These are phyloP conservation scores for Termitomyces bulborhizus DNA, from an alignment of 768 basidiomycete species.

Conservation along the genomic window DNA sequence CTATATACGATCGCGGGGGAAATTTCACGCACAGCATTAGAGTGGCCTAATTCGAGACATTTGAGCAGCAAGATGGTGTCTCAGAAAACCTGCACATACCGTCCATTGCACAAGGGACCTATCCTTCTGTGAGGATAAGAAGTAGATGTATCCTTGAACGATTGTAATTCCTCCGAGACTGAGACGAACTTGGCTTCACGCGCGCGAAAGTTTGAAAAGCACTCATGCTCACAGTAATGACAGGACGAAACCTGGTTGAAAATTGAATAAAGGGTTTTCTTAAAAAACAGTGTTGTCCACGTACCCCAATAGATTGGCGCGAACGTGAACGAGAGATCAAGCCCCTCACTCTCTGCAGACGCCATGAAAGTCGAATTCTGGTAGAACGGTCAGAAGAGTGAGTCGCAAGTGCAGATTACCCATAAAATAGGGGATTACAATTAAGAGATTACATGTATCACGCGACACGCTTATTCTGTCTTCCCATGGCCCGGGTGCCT, in stretches of 20 bases:
- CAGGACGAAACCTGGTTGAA: conserved; percentile 18
- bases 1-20: not conserved
- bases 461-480: not conserved
- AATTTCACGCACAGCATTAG: conserved; percentile 19
- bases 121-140: conserved; percentile 24
- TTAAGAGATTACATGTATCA: not conserved
- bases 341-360: not conserved
- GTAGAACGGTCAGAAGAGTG: not conserved
- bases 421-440: not conserved
- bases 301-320: conserved; percentile 28
- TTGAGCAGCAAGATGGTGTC: not conserved
- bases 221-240: conserved; percentile 18
- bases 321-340: conserved; percentile 19
- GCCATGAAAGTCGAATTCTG: not conserved
- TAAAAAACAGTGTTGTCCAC: not conserved
- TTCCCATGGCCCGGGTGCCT: not conserved
- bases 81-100: conserved; percentile 11
- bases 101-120: conserved; percentile 18
- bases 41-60: conserved; percentile 14
- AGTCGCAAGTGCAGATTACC: not conserved
- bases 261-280: not conserved
- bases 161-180: conserved; percentile 36
- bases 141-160: conserved; percentile 35
- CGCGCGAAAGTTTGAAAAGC: not conserved
- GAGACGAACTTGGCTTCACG: not conserved